A percentile compares a stretch with the other conserved stretches of the same genome.
Evolutionary conservation across 257 asterid species (phyloP).

Genomic region (Nyctanthes arbortristis): DNA sequence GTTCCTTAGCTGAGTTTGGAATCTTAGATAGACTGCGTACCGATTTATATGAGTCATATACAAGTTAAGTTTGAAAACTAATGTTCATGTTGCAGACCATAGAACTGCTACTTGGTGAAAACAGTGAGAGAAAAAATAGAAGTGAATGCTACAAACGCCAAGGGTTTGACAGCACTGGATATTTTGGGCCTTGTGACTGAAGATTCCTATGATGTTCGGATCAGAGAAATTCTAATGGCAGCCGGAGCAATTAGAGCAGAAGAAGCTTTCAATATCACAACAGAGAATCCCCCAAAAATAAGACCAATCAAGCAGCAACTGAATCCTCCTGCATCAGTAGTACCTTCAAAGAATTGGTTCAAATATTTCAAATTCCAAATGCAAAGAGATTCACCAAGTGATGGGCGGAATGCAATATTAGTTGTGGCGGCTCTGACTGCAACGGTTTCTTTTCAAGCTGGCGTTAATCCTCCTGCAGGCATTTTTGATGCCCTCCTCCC

Average conservation of each 20-base stretch:
- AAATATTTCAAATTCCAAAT: slow-evolving; percentile 15
- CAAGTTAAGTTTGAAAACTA: too few species aligned
- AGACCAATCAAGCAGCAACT: not conserved
- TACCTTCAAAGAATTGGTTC: not conserved
- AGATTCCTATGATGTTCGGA: not conserved
- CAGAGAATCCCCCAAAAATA: not conserved
- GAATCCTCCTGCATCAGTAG: not conserved
- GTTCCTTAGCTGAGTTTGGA: not conserved
- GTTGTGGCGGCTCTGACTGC: slow-evolving; percentile 31
- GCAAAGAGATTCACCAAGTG: slow-evolving; percentile 25
- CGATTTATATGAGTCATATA: too few species aligned
- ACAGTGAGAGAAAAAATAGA: not conserved
- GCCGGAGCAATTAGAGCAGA: not conserved
- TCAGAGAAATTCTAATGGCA: not conserved
- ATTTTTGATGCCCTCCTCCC: too few species aligned
- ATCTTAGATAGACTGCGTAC: too few species aligned
- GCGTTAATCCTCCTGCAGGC: not conserved
- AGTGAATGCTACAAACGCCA: not conserved
- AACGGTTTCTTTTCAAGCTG: slow-evolving; percentile 27
- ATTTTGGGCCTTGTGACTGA: not conserved
- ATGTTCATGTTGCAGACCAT: not conserved
- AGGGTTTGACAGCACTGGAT: not conserved
- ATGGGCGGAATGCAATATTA: slow-evolving; percentile 20
- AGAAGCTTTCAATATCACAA: not conserved
- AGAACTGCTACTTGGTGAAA: not conserved